Conservation (phyloP, 2,329 filamentous ascomycete genomes). For the Beauveria sp. region DNA sequence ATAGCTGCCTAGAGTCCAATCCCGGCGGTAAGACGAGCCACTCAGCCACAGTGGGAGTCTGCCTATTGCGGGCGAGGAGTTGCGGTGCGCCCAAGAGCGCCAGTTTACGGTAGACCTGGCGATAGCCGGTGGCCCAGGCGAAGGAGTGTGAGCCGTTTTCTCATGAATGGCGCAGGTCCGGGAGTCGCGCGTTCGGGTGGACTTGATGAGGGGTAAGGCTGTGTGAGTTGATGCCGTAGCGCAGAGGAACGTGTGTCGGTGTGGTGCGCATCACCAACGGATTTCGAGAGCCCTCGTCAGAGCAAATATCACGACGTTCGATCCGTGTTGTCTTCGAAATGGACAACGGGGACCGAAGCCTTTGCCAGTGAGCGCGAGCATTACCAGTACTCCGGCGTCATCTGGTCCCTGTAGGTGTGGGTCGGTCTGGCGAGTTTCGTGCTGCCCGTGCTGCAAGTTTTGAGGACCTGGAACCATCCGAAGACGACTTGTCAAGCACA, state of each 20-base stretch:
- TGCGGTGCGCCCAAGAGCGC: not conserved
- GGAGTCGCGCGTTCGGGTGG: not conserved
- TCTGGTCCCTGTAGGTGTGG: not conserved
- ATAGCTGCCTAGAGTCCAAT: not conserved
- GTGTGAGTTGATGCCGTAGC: not conserved
- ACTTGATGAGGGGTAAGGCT: not conserved
- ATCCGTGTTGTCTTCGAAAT: not conserved
- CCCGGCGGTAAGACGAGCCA: not conserved
- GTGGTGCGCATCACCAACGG: not conserved
- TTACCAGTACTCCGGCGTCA: not conserved
- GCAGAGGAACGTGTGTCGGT: too few species aligned
- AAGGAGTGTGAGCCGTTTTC: too few species aligned
- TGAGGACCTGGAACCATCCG: slow-evolving; percentile 1
- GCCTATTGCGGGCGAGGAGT: too few species aligned
- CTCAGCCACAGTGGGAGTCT: not conserved
- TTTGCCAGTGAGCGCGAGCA: not conserved
- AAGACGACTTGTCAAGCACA: slow-evolving; percentile 2
- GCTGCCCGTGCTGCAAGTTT: not conserved
- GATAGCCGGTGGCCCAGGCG: not conserved
- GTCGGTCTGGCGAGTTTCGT: not conserved
- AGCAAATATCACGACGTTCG: not conserved
- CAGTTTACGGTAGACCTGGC: not conserved
- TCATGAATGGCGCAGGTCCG: too few species aligned
- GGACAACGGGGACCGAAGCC: not conserved
- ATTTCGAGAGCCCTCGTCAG: not conserved